Conservation (phyloP, 23 red algal species). For the Porphyridium purpureum region DNA sequence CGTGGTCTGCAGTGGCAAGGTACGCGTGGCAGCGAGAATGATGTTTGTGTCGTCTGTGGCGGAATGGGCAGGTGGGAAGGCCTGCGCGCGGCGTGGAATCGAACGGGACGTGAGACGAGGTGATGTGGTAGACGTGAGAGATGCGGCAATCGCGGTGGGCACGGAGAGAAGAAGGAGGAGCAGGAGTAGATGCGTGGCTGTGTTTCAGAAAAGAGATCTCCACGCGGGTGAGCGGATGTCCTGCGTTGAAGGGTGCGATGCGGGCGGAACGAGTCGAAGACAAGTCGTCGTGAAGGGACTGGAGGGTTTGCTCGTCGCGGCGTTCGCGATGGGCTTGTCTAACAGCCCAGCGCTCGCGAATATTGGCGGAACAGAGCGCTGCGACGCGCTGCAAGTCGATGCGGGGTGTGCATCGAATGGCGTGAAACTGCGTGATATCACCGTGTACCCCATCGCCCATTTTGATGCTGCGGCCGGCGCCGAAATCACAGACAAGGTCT, state of each 20-base stretch:
- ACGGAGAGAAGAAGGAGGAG: too few relatives aligned
- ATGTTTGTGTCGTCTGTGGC: too few relatives aligned
- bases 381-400: neutral
- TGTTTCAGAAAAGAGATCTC: too few relatives aligned
- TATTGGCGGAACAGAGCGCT: neutral
- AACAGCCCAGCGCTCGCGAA: neutral
- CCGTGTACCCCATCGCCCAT: neutral
- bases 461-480: neutral
- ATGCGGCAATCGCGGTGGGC: too few relatives aligned
- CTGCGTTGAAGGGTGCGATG: neutral
- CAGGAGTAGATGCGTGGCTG: too few relatives aligned
- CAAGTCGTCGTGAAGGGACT: neutral
- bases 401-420: neutral
- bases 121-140: too few relatives aligned
- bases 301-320: neutral
- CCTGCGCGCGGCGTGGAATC: too few relatives aligned
- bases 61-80: too few relatives aligned
- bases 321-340: neutral
- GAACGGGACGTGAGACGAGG: too few relatives aligned
- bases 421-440: neutral
- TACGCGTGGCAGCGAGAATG: too few relatives aligned
- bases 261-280: neutral
- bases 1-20: too few relatives aligned
- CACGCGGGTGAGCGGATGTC: neutral
- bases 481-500: neutral